Base-by-base conservation (phyloP, 208 protist genomes). In the Acanthamoeba royreba region DNA sequence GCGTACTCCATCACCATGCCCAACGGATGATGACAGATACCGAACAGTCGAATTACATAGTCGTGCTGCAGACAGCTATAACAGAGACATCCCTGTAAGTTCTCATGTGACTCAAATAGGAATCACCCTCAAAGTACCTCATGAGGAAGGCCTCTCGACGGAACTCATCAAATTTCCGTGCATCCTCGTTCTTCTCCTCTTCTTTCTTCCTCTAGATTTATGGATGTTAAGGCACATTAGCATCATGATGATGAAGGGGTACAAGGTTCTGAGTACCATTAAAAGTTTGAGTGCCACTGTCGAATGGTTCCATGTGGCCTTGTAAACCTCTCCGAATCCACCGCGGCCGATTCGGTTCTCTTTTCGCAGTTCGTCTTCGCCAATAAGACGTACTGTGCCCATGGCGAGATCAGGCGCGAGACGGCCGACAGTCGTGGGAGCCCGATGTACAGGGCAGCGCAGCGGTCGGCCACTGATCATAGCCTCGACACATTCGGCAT, bases 1-100 rank as follows among this genome's bases (percentile, higher is more conserved):
- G 93, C 83, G 55, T 77, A 95, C 69, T 95, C 94, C 94, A 95
- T 95, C n/a, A 95, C 81, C 87, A 96, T 96, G 25, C 77, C 33
- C 22, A 93, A 87, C 52, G 94, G 94, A n/a, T 83, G 92, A 46
- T 92, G 52, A 53, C 87, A 93, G 4, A 94, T 42, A 90, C 94
- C 94, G 33, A 74, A 93, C 4, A 96, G 92, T 46, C 87, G 66
- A 0, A 96, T 89, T 5, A 96, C 7, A 43, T 96, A 91, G 17
- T 90, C 89, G 83, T 96, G 94, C 28, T 96, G 89, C 1, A 96
- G 31, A 66, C 49, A 72, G 7, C 53, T 87, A 40, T 45, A 66
- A 72, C 5, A 8, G 61, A 4, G 11, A 72, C 9, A 35, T 22
- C 13, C 22, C 9, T 38, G n/a, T 9, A 17, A 35, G 8, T 35